Evolutionary conservation across 805 yeast species (phyloP), one percentile per base, ranked within the genome.

Genomic region (Candida xyloterini): DNA sequence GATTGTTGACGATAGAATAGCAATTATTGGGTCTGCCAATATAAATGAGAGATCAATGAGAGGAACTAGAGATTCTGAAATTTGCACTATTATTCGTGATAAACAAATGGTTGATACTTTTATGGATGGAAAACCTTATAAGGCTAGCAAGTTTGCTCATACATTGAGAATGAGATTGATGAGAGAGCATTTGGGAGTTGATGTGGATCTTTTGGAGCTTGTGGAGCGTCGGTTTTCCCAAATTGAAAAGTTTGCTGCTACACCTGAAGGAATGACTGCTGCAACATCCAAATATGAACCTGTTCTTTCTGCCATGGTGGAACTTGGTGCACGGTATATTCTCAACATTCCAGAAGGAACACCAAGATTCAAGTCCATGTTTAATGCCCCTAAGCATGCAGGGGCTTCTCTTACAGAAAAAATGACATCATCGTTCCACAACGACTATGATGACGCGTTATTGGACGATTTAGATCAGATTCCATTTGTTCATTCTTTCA

Each of bases 121-220:
- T 10, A 89, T 93, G 97, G 82, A 80, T 45, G 97, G 95, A 2
- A 66, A 78, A 53, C 84, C 86, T 0, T 91, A 78, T 60, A 63
- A 72, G 45, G 99, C 91, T 2, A 91, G 88, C 3, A 80, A 79
- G 51, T 93, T 91, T 68, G 88, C 98, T 0, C 95, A 88, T 59
- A 81, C 93, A 2, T 66, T 93, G 44, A 74, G 99, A 53, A 77
- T 89, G 68, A 74, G 97, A 46, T 70, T 95, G 35, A 93, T 93
- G 99, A 76, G 99, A 48, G 99, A 93, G 57, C 99, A 93, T 64
- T 59, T 93, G 18, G 99, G 99, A 18, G 82, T 95, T 38, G 95
- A 89, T 60, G 93, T 89, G 30, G 97, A 90, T 62, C 68, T 82
- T 11, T 63, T 89, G 18, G 97, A 90, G 41, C 63, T 84, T 30